Evolutionary conservation across 2,329 filamentous ascomycete genomes (phyloP).

Genomic region (Colletotrichum euphorbiae): DNA sequence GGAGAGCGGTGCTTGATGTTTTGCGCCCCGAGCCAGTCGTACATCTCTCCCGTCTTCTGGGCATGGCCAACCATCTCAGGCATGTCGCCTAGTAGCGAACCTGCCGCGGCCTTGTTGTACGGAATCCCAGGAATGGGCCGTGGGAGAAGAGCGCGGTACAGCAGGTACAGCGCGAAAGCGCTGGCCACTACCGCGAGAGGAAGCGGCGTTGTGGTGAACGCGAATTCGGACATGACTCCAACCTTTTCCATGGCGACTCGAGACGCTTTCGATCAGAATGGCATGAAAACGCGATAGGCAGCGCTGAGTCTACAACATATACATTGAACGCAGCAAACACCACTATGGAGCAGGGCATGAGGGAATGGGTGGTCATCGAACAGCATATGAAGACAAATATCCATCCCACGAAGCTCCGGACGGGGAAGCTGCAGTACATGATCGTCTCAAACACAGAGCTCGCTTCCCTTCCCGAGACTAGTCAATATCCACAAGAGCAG

Average conservation of each 20-base stretch:
- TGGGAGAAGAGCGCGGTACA: slow-evolving; percentile 20
- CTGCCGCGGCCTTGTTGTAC: slow-evolving; percentile 22
- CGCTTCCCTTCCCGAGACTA: no score
- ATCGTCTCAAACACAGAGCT: no score
- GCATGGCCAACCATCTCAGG: slow-evolving; percentile 21
- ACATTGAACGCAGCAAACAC: background rate
- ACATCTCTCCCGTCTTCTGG: slow-evolving; percentile 24
- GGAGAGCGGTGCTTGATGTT: slow-evolving; percentile 44
- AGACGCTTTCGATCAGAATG: background rate
- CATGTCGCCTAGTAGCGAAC: slow-evolving; percentile 29
- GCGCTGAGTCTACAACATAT: background rate
- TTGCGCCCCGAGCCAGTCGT: slow-evolving; percentile 45
- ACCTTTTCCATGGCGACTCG: background rate
- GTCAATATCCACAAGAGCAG: no score
- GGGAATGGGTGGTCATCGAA: no score
- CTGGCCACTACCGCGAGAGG: background rate
- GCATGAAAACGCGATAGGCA: no score
- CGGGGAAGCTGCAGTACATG: no score
- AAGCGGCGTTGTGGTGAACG: background rate
- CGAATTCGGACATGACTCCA: background rate
- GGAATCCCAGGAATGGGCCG: slow-evolving; percentile 30
- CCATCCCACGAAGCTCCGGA: no score
- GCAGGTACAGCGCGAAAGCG: slow-evolving; percentile 2
- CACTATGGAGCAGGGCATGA: no score
- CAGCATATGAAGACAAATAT: no score